These are phyloP conservation scores for Cyberlindnera mycetangii DNA, from an alignment of 805 yeast species.

Conservation along the genomic window DNA sequence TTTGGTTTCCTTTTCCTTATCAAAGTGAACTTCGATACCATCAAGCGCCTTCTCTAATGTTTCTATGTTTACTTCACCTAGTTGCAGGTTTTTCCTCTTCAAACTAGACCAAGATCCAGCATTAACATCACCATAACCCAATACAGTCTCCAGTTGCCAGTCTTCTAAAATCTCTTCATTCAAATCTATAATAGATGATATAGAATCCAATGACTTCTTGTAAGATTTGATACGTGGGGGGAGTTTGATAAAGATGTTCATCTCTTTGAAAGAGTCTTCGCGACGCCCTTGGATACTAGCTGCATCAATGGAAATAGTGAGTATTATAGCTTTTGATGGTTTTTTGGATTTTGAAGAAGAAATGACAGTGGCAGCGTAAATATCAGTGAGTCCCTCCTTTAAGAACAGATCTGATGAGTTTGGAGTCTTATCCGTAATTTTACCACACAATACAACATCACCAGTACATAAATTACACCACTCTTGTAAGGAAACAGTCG, in stretches of 20 bases:
- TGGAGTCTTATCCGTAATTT: conserved; percentile 5
- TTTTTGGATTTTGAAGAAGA: neutral
- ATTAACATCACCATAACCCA: conserved; percentile 31
- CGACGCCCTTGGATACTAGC: neutral
- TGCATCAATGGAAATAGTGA: neutral
- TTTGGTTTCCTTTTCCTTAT: conserved; percentile 1
- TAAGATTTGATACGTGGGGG: conserved; percentile 8
- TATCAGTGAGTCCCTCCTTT: conserved; percentile 8
- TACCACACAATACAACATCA: conserved; percentile 17
- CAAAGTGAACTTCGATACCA: neutral
- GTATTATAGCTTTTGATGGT: neutral
- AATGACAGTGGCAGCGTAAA: conserved; percentile 10
- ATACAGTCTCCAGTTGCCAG: conserved; percentile 33
- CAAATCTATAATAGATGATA: conserved; percentile 6
- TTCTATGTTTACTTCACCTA: neutral
- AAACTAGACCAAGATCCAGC: conserved; percentile 5
- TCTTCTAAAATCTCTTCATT: conserved; percentile 26
- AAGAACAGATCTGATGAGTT: conserved; percentile 9
- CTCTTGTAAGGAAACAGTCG: conserved; percentile 1
- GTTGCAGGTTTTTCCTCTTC: neutral
- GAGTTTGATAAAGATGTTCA: conserved; percentile 29
- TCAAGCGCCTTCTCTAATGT: conserved; percentile 3
- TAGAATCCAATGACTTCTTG: neutral
- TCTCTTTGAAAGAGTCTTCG: conserved; percentile 6
- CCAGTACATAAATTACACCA: conserved; percentile 17